A percentile compares a stretch with the other conserved stretches of the same genome.
Conservation (phyloP, 1,284 basidiomycete genomes). For the Ceratobasidium sp. region DNA sequence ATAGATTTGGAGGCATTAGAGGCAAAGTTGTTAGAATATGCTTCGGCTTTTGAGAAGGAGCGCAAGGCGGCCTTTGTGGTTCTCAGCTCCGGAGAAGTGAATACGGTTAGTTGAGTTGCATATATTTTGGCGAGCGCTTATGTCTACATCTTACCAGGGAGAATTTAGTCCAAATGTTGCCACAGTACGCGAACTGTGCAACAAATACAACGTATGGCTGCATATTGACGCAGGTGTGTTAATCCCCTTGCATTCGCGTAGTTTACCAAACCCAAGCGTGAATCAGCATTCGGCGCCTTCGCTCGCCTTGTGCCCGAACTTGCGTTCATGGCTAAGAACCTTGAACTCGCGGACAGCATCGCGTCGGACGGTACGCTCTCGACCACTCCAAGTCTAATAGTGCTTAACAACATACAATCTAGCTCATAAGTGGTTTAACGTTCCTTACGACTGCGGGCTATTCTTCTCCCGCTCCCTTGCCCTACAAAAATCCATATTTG, state of each 20-base stretch:
- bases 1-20: conserved; percentile 53
- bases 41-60: neutral
- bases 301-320: conserved; percentile 52
- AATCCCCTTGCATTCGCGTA: neutral
- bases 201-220: conserved; percentile 54
- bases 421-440: conserved; percentile 56
- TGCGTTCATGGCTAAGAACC: conserved; percentile 48
- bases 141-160: neutral
- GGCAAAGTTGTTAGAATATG: conserved; percentile 13
- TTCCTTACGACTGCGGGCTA: conserved; percentile 58
- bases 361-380: conserved; percentile 53
- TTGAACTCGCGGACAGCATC: conserved; percentile 54
- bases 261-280: neutral
- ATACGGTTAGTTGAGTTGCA: conserved; percentile 49
- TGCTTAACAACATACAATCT: conserved; percentile 18
- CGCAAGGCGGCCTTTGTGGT: conserved; percentile 48
- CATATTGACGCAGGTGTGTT: conserved; percentile 56
- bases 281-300: conserved; percentile 56
- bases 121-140: neutral
- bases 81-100: conserved; percentile 57
- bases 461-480: conserved; percentile 52
- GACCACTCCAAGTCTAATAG: neutral
- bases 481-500: conserved; percentile 51
- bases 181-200: conserved; percentile 51
- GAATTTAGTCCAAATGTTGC: conserved; percentile 49